Percentiles rank a stretch among this genome's conserved stretches.
Evolutionary conservation across 371 early-diverging fungal species (phyloP).

Genomic region (Haplosporangium sp.): DNA sequence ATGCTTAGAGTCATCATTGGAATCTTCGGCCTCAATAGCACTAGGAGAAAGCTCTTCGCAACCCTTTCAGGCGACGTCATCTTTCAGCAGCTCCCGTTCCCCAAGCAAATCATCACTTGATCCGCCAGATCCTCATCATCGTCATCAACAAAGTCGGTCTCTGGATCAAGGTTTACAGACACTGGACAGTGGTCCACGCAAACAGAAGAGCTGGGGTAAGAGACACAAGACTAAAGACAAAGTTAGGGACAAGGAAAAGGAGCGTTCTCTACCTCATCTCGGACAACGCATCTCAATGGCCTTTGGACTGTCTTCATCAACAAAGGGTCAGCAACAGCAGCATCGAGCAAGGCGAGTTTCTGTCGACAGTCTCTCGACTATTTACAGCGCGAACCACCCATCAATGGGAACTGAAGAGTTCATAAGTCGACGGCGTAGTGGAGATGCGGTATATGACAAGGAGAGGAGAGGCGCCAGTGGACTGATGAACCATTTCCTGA

Average conservation of each 20-base stretch:
- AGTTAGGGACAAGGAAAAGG: background rate
- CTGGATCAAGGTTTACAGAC: background rate
- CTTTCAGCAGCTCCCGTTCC: background rate
- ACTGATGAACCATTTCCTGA: conserved; percentile 29
- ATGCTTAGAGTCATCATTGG: background rate
- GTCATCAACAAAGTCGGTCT: background rate
- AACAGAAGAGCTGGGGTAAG: too few relatives aligned
- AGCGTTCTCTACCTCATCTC: conserved; percentile 11
- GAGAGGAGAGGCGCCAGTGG: conserved; percentile 26
- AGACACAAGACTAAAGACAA: too few relatives aligned
- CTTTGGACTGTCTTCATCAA: conserved; percentile 29
- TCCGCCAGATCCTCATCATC: background rate
- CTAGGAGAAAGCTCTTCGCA: background rate
- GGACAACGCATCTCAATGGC: conserved; percentile 35
- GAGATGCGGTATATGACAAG: background rate
- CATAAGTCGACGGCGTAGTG: background rate
- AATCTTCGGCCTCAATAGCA: background rate
- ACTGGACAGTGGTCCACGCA: background rate
- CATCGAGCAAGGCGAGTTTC: conserved; percentile 13
- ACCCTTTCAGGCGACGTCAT: background rate
- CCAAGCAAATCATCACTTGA: background rate
- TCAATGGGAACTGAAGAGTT: background rate
- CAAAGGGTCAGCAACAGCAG: background rate
- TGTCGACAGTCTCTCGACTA: conserved; percentile 14
- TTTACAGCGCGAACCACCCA: background rate